Evolutionary conservation across 257 asterid genomes (phyloP), one percentile per base, ranked within the genome.

Genomic region (Capsicum baccatum): DNA sequence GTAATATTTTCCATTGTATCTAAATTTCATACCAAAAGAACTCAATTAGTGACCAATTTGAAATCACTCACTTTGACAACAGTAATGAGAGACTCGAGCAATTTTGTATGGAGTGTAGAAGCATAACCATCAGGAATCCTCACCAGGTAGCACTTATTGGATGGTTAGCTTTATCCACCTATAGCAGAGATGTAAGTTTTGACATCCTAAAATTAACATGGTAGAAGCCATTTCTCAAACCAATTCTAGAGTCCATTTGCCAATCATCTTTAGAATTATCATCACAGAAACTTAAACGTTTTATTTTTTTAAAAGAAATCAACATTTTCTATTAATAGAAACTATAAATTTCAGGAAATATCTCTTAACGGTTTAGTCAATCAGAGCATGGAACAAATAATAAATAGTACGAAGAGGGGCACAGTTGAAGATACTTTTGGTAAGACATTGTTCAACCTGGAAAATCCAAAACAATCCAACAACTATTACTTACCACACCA

Each of bases 401-500:
- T 52, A 76, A 52, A 52, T 76, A 26, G 63, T 57, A 11, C 6
- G 14, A 52, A 48, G 26, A 76, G 37, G 79, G 62, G 62, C 48
- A 76, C 26, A 21, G 48, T 52, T 52, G 58, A 52, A 76, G 47
- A 76, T 52, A 76, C 5, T 76, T 8, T 8, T 52, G 81, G 19
- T 76, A 52, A 52, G 50, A 35, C 76, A 67, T 26, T 26, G 15
- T 56, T 76, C 60, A 74, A 74, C 21, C 81, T 50, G 62, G 47
- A 47, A 76, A 76, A 76, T 33, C 47, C 57, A 48, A 76, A 54
- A 50, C 47, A 3, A 52, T 50, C 5, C 21, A 76, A 21, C 64
- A 78, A 26, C 63, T 76, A 19, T 52, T 83, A 86, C 88, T 84
- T 92, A 96, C 99, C 92, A 96, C 98, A 76, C 99, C 99, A 83